Evolutionary conservation across 2,329 filamentous ascomycete genomes (phyloP), one percentile per base, ranked within the genome.

Genomic region (Phyllosticta capitalensis): DNA sequence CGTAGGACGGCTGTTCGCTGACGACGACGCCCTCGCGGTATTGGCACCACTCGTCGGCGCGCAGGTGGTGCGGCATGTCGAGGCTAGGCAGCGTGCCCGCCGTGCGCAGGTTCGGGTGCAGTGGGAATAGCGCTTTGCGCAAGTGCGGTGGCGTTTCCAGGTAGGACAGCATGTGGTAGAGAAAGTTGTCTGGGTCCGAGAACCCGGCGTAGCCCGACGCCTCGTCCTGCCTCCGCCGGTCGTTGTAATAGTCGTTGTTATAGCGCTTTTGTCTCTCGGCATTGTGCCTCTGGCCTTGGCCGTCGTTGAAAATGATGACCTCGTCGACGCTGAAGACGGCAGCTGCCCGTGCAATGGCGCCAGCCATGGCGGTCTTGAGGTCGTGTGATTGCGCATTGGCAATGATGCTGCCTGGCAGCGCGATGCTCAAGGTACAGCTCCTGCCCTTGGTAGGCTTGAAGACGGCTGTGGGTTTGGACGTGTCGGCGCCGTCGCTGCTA

Each of bases 271-370:
- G 63, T 17, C 28, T 54, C 17, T 48, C 54, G 33, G 63, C 59
- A 54, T 65, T 61, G 59, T 56, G 28, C 22, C 54, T 51, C 52
- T 71, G 64, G 38, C 63, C 51, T 58, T 79, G 75, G n/a, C 79
- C 81, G 73, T 95, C 90, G 68, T 92, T 85, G 71, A 88, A 95
- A 58, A 95, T 77, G 55, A 95, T 80, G 28, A 95, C 80, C 74
- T 95, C 90, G 69, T 95, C 90, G 65, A 95, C 81, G 67, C 83
- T 87, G 74, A 94, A 95, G 63, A 95, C 86, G 62, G 89, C 87
- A 56, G 90, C 81, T 33, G 89, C 89, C 57, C 90, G 88, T 5
- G 90, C 90, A 57, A 95, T 85, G 64, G 87, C 85, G 7, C 87
- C 88, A 1, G 86, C 87, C 54, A 88, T 79, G 54, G 81, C 80